Conservation (phyloP, 179 eudicot species). For the Spergularia azorica region DNA sequence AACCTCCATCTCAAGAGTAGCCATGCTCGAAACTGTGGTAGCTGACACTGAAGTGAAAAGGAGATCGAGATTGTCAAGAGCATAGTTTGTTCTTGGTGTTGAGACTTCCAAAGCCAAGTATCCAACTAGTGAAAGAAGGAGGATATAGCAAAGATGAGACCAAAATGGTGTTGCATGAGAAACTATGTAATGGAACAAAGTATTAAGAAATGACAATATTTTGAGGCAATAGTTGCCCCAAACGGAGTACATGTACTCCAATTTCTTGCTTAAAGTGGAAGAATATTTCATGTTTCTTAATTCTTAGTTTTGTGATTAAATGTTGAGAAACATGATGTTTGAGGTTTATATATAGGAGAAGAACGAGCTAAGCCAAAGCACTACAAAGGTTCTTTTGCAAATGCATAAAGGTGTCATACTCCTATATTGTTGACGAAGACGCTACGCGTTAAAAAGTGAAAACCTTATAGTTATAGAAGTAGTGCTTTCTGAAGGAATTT, state of each 20-base stretch:
- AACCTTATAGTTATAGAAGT: too few relatives aligned
- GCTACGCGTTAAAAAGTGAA: too few relatives aligned
- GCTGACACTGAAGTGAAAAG: constrained; percentile 73
- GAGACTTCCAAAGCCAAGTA: constrained; percentile 40
- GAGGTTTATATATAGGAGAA: constrained; percentile 2
- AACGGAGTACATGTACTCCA: constrained; percentile 11
- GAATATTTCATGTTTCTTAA: constrained; percentile 20
- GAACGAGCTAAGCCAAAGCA: too few relatives aligned
- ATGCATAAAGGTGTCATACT: too few relatives aligned
- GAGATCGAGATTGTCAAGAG: constrained; percentile 43
- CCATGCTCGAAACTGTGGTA: constrained; percentile 68
- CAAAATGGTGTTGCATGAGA: constrained; percentile 35
- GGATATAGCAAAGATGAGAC: constrained; percentile 42
- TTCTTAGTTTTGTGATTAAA: too few relatives aligned
- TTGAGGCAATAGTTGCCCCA: constrained; percentile 5
- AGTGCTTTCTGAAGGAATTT: too few relatives aligned
- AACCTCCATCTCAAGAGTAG: constrained; percentile 75
- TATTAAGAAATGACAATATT: not conserved
- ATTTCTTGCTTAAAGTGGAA: constrained; percentile 19
- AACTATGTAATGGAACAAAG: constrained; percentile 8
- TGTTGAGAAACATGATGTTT: not conserved
- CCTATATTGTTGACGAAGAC: too few relatives aligned
- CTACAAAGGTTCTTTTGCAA: too few relatives aligned
- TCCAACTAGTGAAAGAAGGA: constrained; percentile 45
- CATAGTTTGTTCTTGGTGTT: constrained; percentile 35